Evolutionary conservation across 2,329 filamentous ascomycete species (phyloP), one percentile per base, ranked within the genome.

Genomic region (Trichoderma aggressivum): DNA sequence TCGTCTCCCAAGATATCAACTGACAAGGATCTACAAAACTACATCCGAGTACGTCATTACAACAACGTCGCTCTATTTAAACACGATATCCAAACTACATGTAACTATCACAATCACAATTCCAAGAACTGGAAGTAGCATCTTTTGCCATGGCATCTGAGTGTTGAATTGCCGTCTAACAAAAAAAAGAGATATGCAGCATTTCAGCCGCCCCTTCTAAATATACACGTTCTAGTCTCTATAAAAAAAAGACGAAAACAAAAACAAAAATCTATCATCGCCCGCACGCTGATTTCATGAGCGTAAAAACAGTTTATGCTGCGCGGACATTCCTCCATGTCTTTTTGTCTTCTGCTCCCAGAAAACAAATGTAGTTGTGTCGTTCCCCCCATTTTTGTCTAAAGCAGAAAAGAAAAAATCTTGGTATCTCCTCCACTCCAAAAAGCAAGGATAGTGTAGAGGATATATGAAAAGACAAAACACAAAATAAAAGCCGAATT

Each of bases 151-250:
- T 66, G 63, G 63, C 47, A 66, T 39, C 63, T 28, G n/a, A 50
- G n/a, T 50, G 21, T 56, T 56, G 30, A 39, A 39, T 53, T 56
- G 63, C 63, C 50, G 18, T 66, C 63, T 56, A 66, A 66, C 43
- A 63, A 30, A 43, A 26, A n/a, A 63, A 24, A 65, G 47, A 50
- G 32, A 55, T 55, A 11, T 39, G 24, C 64, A 67, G 64, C 55
- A 14, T 10, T 3, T 4, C 26, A 53, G 28, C 65, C 59, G 56
- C 39, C 24, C n/a, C 18, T 43, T 60, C 56, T 69, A 69, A 53
- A 61, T 61, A 53, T 69, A 69, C 65, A 53, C 39, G 55, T 36
- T 69, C 65, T 69, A 69, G 55, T 53, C 55, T 53, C 65, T 61
- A 50, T 26, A 50, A 34, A 50, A 34, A n/a, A 28, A 32, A 11